These are phyloP conservation scores for Backusella australiensis DNA, from an alignment of 192 early-diverging fungal species.

Conservation along the genomic window DNA sequence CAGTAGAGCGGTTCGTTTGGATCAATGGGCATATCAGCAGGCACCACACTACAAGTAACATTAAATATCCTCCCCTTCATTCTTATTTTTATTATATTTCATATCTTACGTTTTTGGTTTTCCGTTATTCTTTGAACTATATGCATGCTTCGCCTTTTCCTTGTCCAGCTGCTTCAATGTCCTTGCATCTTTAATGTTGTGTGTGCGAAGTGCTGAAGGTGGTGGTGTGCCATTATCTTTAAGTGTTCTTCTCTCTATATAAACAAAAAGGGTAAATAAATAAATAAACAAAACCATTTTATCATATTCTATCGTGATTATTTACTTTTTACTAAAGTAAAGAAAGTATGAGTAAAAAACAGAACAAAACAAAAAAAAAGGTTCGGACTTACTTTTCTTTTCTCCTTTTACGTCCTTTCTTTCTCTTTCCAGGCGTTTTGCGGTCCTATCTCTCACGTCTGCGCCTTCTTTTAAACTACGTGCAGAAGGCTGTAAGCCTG, in stretches of 20 bases:
- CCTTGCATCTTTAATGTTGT: conserved; percentile 20
- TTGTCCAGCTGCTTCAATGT: conserved; percentile 19
- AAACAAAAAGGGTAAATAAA: neutral
- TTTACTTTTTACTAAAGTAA: conserved; percentile 21
- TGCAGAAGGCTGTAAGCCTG: conserved; percentile 18
- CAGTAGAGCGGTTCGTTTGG: conserved; percentile 97
- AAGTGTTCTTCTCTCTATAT: conserved; percentile 21
- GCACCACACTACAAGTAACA: neutral
- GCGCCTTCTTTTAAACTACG: conserved; percentile 32
- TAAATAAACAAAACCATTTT: neutral
- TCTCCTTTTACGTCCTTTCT: conserved; percentile 23
- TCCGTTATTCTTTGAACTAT: conserved; percentile 16
- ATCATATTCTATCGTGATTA: neutral
- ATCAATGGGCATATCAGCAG: conserved; percentile 79
- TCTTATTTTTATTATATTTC: too few species aligned
- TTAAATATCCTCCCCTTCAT: too few species aligned
- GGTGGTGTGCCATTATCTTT: conserved; percentile 36
- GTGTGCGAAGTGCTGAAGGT: conserved; percentile 14
- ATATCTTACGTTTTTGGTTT: conserved; percentile 19
- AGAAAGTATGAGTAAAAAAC: neutral
- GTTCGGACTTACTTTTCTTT: conserved; percentile 42
- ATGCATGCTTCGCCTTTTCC: conserved; percentile 15
- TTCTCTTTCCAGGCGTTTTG: conserved; percentile 31
- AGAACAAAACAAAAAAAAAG: neutral
- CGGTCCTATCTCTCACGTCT: conserved; percentile 43